These are phyloP conservation scores for Lactarius sanguifluus DNA, from an alignment of 768 basidiomycete species.

Conservation along the genomic window DNA sequence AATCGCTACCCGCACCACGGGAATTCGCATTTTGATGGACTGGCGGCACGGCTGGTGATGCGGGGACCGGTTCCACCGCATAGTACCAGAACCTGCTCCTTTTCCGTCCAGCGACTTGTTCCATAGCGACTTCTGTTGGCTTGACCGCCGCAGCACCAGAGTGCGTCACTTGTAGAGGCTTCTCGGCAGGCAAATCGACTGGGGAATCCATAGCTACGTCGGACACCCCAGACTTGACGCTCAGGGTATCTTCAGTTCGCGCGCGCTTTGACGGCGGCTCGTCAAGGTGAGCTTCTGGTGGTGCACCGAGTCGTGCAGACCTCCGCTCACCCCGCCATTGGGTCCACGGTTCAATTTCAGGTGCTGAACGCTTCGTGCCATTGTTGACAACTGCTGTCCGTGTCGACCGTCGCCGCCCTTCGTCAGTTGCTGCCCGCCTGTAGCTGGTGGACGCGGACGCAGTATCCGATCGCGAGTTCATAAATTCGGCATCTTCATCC, in stretches of 20 bases:
- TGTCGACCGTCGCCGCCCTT: conserved; percentile 43
- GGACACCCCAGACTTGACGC: conserved; percentile 34
- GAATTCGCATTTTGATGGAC: conserved; percentile 9
- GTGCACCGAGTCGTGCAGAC: conserved; percentile 62
- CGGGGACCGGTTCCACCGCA: conserved; percentile 69
- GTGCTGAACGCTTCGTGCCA: conserved; percentile 52
- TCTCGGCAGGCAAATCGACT: conserved; percentile 31
- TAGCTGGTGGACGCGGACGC: conserved; percentile 22
- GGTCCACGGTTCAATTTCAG: conserved; percentile 48
- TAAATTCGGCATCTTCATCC: conserved; percentile 38
- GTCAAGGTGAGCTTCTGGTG: conserved; percentile 52
- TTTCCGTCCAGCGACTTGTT: conserved; percentile 76
- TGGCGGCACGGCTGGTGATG: conserved; percentile 19
- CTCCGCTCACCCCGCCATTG: conserved; percentile 77
- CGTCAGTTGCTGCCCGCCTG: conserved; percentile 22
- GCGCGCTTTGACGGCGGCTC: conserved; percentile 63
- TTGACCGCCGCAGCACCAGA: conserved; percentile 67
- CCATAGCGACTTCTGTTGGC: conserved; percentile 71
- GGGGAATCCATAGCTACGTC: conserved; percentile 28
- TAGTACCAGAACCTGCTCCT: conserved; percentile 89
- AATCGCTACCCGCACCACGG: conserved; percentile 22
- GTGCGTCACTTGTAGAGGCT: conserved; percentile 48
- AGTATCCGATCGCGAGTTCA: conserved; percentile 33
- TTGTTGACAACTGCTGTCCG: conserved; percentile 40
- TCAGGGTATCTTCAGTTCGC: conserved; percentile 63